Percentiles rank a stretch among this genome's conserved stretches.
phyloP scores from a whole-genome alignment of 2,329 filamentous ascomycete genomes.

The Periglandula ipomoeae region DNA sequence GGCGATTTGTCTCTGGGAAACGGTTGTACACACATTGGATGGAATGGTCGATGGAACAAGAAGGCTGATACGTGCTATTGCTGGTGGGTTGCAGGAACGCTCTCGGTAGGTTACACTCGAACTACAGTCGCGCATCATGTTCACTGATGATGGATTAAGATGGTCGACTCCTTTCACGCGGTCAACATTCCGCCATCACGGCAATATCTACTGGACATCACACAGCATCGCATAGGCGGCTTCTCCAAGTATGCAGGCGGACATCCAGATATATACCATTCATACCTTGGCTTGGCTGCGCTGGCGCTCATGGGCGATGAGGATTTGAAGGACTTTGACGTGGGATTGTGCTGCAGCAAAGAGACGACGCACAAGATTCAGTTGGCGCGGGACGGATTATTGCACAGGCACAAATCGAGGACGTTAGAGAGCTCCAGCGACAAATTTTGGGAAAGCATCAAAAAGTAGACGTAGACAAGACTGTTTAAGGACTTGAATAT shows the following conservation, averaged over 20 bases:
- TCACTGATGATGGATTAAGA: slow-evolving; percentile 26
- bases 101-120: slow-evolving; percentile 26
- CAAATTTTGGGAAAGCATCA: slow-evolving; percentile 15
- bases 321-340: slow-evolving; percentile 62
- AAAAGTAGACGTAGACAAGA: background rate
- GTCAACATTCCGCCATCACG: slow-evolving; percentile 52
- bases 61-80: slow-evolving; percentile 90
- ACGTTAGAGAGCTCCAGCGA: background rate
- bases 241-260: slow-evolving; percentile 65
- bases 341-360: slow-evolving; percentile 64
- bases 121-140: background rate
- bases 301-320: slow-evolving; percentile 64
- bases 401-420: slow-evolving; percentile 10
- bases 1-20: slow-evolving; percentile 24
- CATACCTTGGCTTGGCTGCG: slow-evolving; percentile 76
- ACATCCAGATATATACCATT: slow-evolving; percentile 75
- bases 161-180: slow-evolving; percentile 49
- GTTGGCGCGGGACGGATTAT: slow-evolving; percentile 31
- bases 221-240: slow-evolving; percentile 76
- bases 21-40: slow-evolving; percentile 51
- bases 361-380: slow-evolving; percentile 44
- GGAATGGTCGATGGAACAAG: slow-evolving; percentile 89
- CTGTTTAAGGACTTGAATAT: too few species aligned
- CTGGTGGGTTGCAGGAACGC: slow-evolving; percentile 76
- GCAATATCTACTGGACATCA: slow-evolving; percentile 75